Evolutionary conservation across 2,329 filamentous ascomycete genomes (phyloP).

Genomic region (Penicillium sclerotiorum): DNA sequence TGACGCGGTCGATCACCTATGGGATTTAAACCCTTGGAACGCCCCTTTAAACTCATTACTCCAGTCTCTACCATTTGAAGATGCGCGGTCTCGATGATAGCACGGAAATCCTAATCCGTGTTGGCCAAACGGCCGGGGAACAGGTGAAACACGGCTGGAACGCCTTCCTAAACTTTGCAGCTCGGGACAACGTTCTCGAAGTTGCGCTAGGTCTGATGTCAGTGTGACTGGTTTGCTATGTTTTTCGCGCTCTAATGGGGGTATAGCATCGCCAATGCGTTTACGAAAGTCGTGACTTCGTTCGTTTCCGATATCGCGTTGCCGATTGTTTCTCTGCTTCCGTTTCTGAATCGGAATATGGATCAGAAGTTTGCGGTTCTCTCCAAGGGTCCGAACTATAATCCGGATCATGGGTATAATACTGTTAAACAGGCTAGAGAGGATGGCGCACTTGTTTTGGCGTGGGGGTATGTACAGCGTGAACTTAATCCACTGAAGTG

Average conservation of each 20-base stretch:
- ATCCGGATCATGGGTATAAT: slow-evolving; percentile 62
- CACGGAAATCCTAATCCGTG: slow-evolving; percentile 36
- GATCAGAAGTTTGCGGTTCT: slow-evolving; percentile 74
- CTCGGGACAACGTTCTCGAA: slow-evolving; percentile 74
- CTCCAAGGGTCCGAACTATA: slow-evolving; percentile 58
- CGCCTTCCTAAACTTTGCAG: slow-evolving; percentile 71
- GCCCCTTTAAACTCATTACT: background rate
- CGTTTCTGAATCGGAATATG: slow-evolving; percentile 71
- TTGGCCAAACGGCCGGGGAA: slow-evolving; percentile 44
- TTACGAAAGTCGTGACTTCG: slow-evolving; percentile 71
- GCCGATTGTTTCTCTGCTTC: slow-evolving; percentile 68
- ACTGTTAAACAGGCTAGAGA: slow-evolving; percentile 69
- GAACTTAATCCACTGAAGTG: too few relatives aligned
- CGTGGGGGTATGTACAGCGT: slow-evolving; percentile 67
- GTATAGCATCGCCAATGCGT: slow-evolving; percentile 64
- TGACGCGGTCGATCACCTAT: slow-evolving; percentile 11
- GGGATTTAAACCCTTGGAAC: background rate
- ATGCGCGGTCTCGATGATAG: slow-evolving; percentile 36
- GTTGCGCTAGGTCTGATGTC: slow-evolving; percentile 76
- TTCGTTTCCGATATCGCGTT: slow-evolving; percentile 72
- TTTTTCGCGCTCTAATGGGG: background rate
- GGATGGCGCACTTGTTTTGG: slow-evolving; percentile 72
- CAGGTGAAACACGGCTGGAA: slow-evolving; percentile 58
- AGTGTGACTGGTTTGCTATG: slow-evolving; percentile 12
- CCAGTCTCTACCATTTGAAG: slow-evolving; percentile 7